These are phyloP conservation scores for Tetrahymena malaccensis DNA, from an alignment of 73 alveolate species.

Conservation along the genomic window DNA sequence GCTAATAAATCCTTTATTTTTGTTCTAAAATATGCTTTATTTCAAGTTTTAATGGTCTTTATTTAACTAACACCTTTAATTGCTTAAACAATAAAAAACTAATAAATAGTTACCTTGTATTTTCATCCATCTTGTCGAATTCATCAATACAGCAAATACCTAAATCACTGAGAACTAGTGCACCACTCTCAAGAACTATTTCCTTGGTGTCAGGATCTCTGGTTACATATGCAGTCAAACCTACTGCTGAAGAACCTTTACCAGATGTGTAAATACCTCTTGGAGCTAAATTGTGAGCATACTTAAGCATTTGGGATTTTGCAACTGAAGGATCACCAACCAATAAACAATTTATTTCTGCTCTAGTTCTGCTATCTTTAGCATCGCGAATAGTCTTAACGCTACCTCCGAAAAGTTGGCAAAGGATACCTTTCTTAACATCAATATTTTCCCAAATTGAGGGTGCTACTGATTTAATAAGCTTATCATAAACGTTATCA, in stretches of 20 bases:
- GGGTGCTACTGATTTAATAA: constrained; percentile 95
- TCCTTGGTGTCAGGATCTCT: constrained; percentile 99
- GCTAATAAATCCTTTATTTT: background rate
- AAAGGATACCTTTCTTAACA: constrained; percentile 77
- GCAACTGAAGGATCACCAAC: constrained; percentile 99
- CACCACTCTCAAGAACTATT: constrained; percentile 96
- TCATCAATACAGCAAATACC: constrained; percentile 99
- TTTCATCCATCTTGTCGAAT: constrained; percentile 99
- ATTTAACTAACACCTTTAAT: background rate
- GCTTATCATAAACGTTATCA: constrained; percentile 69
- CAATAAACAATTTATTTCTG: constrained; percentile 88
- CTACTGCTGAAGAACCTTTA: constrained; percentile 98
- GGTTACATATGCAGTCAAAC: constrained; percentile 97
- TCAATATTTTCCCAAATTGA: constrained; percentile 97
- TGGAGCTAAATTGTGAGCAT: constrained; percentile 84
- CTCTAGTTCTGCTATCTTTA: constrained; percentile 90
- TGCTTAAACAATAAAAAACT: no score
- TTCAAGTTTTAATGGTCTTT: background rate
- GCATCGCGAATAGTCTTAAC: constrained; percentile 70
- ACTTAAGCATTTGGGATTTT: constrained; percentile 92
- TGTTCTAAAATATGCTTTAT: background rate
- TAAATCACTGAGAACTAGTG: constrained; percentile 95
- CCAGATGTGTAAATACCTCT: constrained; percentile 98
- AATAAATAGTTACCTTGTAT: constrained; percentile 43
- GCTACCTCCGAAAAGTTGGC: constrained; percentile 97